phyloP scores from a whole-genome alignment of 2,329 filamentous ascomycete genomes.

The Tolypocladium inflatum region DNA sequence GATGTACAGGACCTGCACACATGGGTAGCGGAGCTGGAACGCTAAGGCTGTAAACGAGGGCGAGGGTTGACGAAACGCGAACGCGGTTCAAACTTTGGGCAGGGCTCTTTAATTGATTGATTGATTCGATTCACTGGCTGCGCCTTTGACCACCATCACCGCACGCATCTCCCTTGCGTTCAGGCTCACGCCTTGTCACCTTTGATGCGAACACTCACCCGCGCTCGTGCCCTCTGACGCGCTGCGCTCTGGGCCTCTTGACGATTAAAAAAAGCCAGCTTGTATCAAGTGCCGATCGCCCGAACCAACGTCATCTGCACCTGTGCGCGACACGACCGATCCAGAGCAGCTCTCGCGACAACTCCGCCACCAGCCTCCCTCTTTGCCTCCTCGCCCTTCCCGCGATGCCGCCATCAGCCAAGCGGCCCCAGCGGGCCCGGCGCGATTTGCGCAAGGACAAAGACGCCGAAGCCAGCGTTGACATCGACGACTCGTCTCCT shows the following conservation, averaged over 20 bases:
- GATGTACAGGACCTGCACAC: not conserved
- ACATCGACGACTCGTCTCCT: slow-evolving; percentile 46
- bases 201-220: not conserved
- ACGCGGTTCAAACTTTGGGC: slow-evolving; percentile 19
- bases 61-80: slow-evolving; percentile 14
- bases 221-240: not conserved
- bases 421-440: slow-evolving; percentile 25
- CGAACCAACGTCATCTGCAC: not conserved
- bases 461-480: slow-evolving; percentile 20
- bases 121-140: not conserved
- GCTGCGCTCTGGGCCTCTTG: not conserved
- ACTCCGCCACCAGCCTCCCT: not conserved
- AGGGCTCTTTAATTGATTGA: slow-evolving; percentile 9
- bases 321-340: not conserved
- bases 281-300: not conserved
- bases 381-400: slow-evolving; percentile 4
- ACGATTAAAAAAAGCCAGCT: not conserved
- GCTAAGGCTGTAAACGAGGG: slow-evolving; percentile 5
- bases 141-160: not conserved
- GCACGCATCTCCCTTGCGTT: not conserved
- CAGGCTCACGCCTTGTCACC: not conserved
- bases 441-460: slow-evolving; percentile 29
- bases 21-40: not conserved
- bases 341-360: not conserved
- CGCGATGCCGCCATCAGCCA: slow-evolving; percentile 27